Evolutionary conservation across 306 rosid species (phyloP).

Genomic region (Biancaea sappan): DNA sequence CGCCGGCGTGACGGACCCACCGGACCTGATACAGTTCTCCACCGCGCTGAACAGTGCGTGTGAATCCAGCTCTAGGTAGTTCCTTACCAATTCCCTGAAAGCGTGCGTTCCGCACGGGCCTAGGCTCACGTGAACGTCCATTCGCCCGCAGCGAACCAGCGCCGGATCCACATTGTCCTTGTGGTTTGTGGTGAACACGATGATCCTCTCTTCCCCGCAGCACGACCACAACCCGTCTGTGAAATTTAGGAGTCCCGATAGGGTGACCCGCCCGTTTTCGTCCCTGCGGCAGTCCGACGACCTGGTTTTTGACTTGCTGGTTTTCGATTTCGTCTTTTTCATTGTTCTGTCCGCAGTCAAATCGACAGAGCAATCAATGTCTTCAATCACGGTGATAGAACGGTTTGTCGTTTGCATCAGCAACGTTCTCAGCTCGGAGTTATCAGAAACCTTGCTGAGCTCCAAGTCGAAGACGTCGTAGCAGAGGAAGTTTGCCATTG

Average conservation of each 20-base stretch:
- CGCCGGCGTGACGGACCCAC: conserved; percentile 83
- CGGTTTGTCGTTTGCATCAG: conserved; percentile 83
- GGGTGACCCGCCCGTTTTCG: conserved; percentile 63
- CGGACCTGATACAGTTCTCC: conserved; percentile 56
- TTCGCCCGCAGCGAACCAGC: conserved; percentile 72
- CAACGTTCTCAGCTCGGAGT: conserved; percentile 72
- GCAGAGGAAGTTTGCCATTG: conserved; percentile 83
- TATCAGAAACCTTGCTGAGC: conserved; percentile 76
- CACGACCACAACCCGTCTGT: conserved; percentile 84
- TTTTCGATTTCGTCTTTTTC: conserved; percentile 38
- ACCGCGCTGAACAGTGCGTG: conserved; percentile 58
- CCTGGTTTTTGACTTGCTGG: conserved; percentile 25
- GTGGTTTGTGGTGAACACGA: conserved; percentile 76
- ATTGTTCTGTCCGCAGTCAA: conserved; percentile 61
- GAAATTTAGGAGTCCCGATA: conserved; percentile 79
- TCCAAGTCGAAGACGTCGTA: conserved; percentile 83
- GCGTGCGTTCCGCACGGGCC: conserved; percentile 77
- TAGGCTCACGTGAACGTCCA: conserved; percentile 84
- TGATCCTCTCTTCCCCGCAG: conserved; percentile 82
- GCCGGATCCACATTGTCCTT: conserved; percentile 80
- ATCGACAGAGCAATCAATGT: conserved; percentile 79
- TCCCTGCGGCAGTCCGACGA: conserved; percentile 25
- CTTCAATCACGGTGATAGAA: conserved; percentile 77
- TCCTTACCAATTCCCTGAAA: conserved; percentile 53
- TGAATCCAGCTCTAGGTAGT: conserved; percentile 59